phyloP scores from a whole-genome alignment of 441 rosid species.

The Pelargonium exstipulatum region DNA sequence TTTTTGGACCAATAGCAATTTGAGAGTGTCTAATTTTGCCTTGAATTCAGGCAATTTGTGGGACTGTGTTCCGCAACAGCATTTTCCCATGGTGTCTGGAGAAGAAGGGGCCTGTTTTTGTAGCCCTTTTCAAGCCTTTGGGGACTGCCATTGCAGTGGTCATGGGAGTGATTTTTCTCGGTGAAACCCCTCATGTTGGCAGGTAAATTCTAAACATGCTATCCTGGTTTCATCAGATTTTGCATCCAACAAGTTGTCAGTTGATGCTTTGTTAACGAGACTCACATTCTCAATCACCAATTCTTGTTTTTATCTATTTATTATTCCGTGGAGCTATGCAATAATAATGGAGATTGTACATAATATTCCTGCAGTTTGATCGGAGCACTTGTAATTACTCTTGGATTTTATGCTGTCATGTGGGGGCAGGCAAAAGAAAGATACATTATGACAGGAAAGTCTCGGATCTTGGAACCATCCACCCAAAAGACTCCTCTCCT shows the following conservation, averaged over 20 bases:
- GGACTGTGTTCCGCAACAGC: slow-evolving; percentile 3
- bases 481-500: too few relatives aligned
- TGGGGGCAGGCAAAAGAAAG: neutral
- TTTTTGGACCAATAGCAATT: too few relatives aligned
- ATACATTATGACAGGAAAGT: neutral
- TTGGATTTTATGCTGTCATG: slow-evolving; percentile 1
- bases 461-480: slow-evolving; percentile 20
- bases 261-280: neutral
- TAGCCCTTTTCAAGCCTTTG: neutral
- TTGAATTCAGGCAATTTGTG: slow-evolving; percentile 4
- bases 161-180: slow-evolving; percentile 27
- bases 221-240: neutral
- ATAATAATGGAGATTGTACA: neutral
- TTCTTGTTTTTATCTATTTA: neutral
- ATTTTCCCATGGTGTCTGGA: slow-evolving; percentile 33
- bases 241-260: neutral
- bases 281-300: neutral
- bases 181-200: slow-evolving; percentile 37
- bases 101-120: slow-evolving; percentile 4
- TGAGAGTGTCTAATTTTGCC: neutral
- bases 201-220: slow-evolving; percentile 26
- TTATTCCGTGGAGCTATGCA: neutral
- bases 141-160: neutral
- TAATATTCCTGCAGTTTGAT: neutral
- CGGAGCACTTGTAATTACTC: neutral